Percentiles rank a stretch among this genome's conserved stretches.
These are phyloP conservation scores for Boletus pseudo-olivaceus DNA, from an alignment of 768 basidiomycete genomes.

Conservation along the genomic window DNA sequence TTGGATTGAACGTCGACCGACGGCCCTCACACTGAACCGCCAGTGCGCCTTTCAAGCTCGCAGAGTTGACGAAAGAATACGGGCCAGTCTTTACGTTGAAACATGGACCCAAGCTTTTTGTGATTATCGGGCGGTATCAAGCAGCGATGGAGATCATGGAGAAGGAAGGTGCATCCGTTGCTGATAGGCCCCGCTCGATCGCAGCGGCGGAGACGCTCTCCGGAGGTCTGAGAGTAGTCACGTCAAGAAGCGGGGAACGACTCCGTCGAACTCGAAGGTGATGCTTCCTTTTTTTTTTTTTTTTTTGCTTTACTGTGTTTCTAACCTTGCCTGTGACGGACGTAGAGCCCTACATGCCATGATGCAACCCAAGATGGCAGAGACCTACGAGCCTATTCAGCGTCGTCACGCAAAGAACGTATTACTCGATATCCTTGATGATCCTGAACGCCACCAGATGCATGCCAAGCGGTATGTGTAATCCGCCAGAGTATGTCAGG, in stretches of 20 bases:
- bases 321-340: background rate
- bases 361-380: slow-evolving; percentile 1
- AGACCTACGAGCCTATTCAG: slow-evolving; percentile 5
- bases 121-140: slow-evolving; percentile 6
- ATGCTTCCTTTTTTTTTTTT: background rate
- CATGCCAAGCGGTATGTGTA: slow-evolving; percentile 1
- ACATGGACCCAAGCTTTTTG: slow-evolving; percentile 1
- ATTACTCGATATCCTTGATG: slow-evolving; percentile 2
- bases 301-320: background rate
- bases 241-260: background rate
- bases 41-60: slow-evolving; percentile 3
- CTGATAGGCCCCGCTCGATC: slow-evolving; percentile 2
- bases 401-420: slow-evolving; percentile 3
- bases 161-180: slow-evolving; percentile 6
- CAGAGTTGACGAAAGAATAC: slow-evolving; percentile 5
- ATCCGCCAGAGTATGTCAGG: no score
- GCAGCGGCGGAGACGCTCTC: slow-evolving; percentile 5
- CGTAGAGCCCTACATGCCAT: slow-evolving; percentile 1
- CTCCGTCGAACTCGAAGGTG: slow-evolving; percentile 1
- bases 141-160: slow-evolving; percentile 13
- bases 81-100: slow-evolving; percentile 4
- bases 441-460: slow-evolving; percentile 4
- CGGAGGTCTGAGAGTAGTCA: slow-evolving; percentile 2
- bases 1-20: background rate
- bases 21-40: background rate